phyloP scores from a whole-genome alignment of 768 basidiomycete genomes.

The Lactarius hatsudake region DNA sequence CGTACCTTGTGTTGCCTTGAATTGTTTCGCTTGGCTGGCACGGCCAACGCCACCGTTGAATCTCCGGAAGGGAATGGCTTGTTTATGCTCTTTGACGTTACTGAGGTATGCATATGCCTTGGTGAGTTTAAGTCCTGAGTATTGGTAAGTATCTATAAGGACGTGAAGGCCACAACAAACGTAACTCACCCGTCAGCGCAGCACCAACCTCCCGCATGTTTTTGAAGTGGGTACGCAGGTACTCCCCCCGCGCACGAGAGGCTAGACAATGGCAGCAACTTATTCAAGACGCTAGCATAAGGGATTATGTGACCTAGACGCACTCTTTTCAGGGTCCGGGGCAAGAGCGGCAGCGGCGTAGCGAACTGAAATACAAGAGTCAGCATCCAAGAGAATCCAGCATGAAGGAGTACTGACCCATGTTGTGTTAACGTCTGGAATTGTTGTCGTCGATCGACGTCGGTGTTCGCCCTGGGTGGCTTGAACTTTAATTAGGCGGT shows the following conservation, averaged over 20 bases:
- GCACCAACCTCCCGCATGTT: constrained; percentile 99
- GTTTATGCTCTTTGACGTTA: constrained; percentile 95
- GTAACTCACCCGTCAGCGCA: constrained; percentile 72
- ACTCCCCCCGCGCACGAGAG: constrained; percentile 90
- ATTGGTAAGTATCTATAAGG: constrained; percentile 8
- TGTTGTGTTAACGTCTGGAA: constrained; percentile 42
- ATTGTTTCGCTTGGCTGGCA: constrained; percentile 92
- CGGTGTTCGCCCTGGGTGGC: constrained; percentile 5
- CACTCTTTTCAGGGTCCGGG: constrained; percentile 94
- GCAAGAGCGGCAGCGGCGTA: constrained; percentile 88
- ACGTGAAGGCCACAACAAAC: neutral
- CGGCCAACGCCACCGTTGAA: constrained; percentile 95
- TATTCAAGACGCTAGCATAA: constrained; percentile 24
- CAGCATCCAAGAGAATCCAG: constrained; percentile 21
- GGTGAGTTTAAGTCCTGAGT: constrained; percentile 79
- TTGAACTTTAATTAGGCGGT: constrained; percentile 23
- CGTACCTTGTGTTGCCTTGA: constrained; percentile 93
- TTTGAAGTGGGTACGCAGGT: constrained; percentile 99
- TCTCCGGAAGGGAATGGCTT: constrained; percentile 93
- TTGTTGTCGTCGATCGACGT: constrained; percentile 11
- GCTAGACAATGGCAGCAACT: constrained; percentile 43
- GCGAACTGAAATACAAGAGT: constrained; percentile 57
- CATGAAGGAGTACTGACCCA: constrained; percentile 34
- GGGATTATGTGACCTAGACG: constrained; percentile 33
- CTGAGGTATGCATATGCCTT: constrained; percentile 95